These are phyloP conservation scores for Botrytis paeoniae DNA, from an alignment of 2,329 filamentous ascomycete species.

Conservation along the genomic window DNA sequence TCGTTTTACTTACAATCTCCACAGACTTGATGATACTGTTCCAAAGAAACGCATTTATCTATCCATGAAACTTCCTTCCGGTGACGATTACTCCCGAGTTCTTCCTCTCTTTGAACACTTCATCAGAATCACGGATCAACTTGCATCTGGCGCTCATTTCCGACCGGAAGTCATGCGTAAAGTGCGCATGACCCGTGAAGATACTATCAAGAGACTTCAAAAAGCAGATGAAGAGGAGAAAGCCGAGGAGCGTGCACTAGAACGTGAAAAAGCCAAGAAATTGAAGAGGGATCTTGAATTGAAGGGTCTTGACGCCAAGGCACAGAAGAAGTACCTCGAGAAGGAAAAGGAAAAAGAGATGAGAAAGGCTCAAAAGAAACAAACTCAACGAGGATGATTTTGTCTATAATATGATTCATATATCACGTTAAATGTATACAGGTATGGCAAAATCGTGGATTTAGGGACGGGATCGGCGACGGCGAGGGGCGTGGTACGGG, in stretches of 20 bases:
- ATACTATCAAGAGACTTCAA: constrained; percentile 74
- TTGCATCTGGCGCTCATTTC: constrained; percentile 77
- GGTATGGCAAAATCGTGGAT: constrained; percentile 6
- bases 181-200: constrained; percentile 75
- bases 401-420: constrained; percentile 3
- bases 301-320: constrained; percentile 72
- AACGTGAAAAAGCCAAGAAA: constrained; percentile 77
- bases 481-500: not conserved
- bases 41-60: constrained; percentile 87
- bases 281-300: constrained; percentile 84
- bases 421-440: constrained; percentile 14
- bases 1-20: constrained; percentile 16
- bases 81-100: constrained; percentile 61
- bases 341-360: constrained; percentile 74
- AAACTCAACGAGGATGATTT: constrained; percentile 44
- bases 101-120: constrained; percentile 77
- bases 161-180: constrained; percentile 86
- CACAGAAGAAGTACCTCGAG: constrained; percentile 81
- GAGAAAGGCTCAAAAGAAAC: constrained; percentile 61
- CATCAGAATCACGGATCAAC: constrained; percentile 77
- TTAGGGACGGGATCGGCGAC: not conserved
- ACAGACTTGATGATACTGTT: constrained; percentile 74
- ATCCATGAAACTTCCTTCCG: constrained; percentile 65
- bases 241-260: constrained; percentile 70
- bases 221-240: constrained; percentile 76